Percentiles rank a stretch among this genome's conserved stretches.
Conservation (phyloP, 345 rosid species). For the Camelina sativa region DNA sequence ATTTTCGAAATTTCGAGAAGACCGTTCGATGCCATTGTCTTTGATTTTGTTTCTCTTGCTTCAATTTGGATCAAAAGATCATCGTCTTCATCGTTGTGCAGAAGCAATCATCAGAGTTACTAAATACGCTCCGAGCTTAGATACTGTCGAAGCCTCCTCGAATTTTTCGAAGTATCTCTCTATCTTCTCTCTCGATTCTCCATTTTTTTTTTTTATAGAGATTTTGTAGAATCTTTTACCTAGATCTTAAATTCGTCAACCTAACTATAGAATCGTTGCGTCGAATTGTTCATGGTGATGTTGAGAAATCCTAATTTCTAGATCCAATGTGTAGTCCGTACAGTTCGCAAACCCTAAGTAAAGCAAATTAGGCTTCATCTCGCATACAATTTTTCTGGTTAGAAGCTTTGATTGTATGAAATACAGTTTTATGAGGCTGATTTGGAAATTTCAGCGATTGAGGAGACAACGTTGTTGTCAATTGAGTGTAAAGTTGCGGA, state of each 20-base stretch:
- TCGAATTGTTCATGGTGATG: background rate
- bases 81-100: constrained; percentile 22
- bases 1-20: constrained; percentile 28
- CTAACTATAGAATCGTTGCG: constrained; percentile 23
- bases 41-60: constrained; percentile 5
- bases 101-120: background rate
- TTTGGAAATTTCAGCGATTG: background rate
- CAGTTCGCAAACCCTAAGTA: background rate
- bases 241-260: constrained; percentile 1
- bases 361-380: background rate
- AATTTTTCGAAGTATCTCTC: constrained; percentile 17
- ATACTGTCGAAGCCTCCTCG: constrained; percentile 18
- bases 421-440: background rate
- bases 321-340: background rate
- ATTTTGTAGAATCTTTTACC: background rate
- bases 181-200: background rate
- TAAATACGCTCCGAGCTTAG: background rate
- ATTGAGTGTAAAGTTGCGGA: background rate
- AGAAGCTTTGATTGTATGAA: background rate
- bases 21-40: constrained; percentile 20
- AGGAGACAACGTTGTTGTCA: background rate
- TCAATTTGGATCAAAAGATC: constrained; percentile 12
- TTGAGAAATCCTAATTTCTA: constrained; percentile 21
- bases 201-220: background rate
- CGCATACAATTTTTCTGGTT: background rate